phyloP scores from a whole-genome alignment of 2,329 filamentous ascomycete genomes.

The Zopfia rhizophila region DNA sequence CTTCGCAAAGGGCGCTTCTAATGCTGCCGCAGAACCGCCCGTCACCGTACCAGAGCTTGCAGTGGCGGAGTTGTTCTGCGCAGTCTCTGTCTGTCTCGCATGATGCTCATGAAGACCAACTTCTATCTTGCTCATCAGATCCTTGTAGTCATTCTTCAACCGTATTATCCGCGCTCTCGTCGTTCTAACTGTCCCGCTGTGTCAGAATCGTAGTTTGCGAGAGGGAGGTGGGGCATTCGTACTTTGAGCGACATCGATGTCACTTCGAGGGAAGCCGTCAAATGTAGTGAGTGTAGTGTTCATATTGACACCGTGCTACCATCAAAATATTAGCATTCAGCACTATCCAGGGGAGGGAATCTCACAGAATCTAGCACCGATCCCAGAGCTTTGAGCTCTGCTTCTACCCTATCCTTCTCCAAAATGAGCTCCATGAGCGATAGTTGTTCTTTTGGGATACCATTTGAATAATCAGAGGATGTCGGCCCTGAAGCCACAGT shows the following conservation, averaged over 20 bases:
- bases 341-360: slow-evolving; percentile 7
- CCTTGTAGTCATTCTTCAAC: slow-evolving; percentile 92
- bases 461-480: slow-evolving; percentile 68
- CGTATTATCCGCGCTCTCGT: slow-evolving; percentile 89
- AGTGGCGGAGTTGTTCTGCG: slow-evolving; percentile 49
- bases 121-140: slow-evolving; percentile 84
- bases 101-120: slow-evolving; percentile 90
- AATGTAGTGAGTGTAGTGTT: slow-evolving; percentile 84
- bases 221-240: slow-evolving; percentile 43
- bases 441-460: slow-evolving; percentile 68
- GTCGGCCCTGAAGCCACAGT: slow-evolving; percentile 82
- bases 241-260: slow-evolving; percentile 96
- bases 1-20: slow-evolving; percentile 80
- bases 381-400: slow-evolving; percentile 84
- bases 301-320: slow-evolving; percentile 94
- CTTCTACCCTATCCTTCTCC: slow-evolving; percentile 86
- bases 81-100: slow-evolving; percentile 68
- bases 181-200: slow-evolving; percentile 77
- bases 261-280: slow-evolving; percentile 91
- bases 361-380: slow-evolving; percentile 87
- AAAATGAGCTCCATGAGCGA: slow-evolving; percentile 82
- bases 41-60: slow-evolving; percentile 30
- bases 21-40: slow-evolving; percentile 40
- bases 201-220: slow-evolving; percentile 23
- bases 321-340: slow-evolving; percentile 26